Evolutionary conservation across 148 eudicot species (phyloP).

Genomic region (Rhododendron ovatum): DNA sequence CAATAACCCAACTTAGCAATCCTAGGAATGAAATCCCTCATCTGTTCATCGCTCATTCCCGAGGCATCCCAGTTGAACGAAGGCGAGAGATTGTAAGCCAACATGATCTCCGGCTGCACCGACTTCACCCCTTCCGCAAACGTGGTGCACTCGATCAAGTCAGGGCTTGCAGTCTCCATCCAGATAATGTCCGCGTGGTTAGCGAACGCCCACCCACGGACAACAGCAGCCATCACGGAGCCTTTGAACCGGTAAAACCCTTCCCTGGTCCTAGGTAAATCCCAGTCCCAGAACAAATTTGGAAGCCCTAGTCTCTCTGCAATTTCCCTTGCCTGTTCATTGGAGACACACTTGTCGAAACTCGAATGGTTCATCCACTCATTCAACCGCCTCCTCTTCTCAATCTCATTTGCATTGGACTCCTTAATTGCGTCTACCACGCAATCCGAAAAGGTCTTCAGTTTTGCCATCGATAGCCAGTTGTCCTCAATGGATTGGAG

Average conservation of each 20-base stretch:
- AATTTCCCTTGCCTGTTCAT: constrained; percentile 45
- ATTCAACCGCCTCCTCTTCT: constrained; percentile 42
- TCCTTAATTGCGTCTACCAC: constrained; percentile 42
- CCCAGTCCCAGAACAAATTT: constrained; percentile 78
- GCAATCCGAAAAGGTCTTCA: constrained; percentile 64
- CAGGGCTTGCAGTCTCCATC: constrained; percentile 80
- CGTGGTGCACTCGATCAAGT: constrained; percentile 55
- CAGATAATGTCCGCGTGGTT: constrained; percentile 52
- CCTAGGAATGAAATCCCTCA: constrained; percentile 70
- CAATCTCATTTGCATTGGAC: constrained; percentile 38
- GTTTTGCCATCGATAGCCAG: constrained; percentile 44
- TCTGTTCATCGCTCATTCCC: constrained; percentile 63
- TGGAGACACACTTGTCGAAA: constrained; percentile 48
- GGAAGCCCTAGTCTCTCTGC: constrained; percentile 43
- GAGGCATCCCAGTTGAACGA: constrained; percentile 93
- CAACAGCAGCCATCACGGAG: constrained; percentile 58
- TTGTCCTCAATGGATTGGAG: constrained; percentile 64
- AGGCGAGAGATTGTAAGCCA: constrained; percentile 75
- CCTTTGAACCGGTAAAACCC: constrained; percentile 77
- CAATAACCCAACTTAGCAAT: constrained; percentile 62
- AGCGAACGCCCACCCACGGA: constrained; percentile 76
- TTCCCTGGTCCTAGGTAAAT: constrained; percentile 71
- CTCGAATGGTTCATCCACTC: constrained; percentile 60
- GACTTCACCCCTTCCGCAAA: constrained; percentile 56
- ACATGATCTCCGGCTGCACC: constrained; percentile 52